Evolutionary conservation across 306 rosid genomes (phyloP).

Genomic region (Glycyrrhiza uralensis): DNA sequence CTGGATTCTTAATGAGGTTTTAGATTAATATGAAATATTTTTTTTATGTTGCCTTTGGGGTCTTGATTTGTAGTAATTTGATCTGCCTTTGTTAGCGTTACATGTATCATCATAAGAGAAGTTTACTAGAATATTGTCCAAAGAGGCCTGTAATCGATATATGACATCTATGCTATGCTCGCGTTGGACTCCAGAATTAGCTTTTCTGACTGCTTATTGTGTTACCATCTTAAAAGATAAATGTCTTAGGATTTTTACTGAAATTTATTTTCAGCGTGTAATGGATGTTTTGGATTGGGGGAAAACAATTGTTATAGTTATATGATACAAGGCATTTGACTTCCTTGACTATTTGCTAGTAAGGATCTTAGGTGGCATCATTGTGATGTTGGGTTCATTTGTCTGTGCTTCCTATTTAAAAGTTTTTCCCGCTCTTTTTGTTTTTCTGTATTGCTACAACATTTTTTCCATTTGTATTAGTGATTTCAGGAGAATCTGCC

Average conservation of each 20-base stretch:
- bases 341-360: neutral
- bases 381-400: neutral
- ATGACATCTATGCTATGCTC: neutral
- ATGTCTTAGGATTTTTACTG: neutral
- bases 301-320: neutral
- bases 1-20: neutral
- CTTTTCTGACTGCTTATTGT: neutral
- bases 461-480: neutral
- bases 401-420: neutral
- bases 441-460: neutral
- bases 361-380: neutral
- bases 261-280: neutral
- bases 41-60: neutral
- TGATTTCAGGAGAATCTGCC: neutral
- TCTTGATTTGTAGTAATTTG: conserved; percentile 17
- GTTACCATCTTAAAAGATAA: neutral
- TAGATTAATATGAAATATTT: neutral
- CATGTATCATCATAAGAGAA: neutral
- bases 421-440: neutral
- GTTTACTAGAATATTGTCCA: neutral
- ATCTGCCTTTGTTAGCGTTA: neutral
- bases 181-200: neutral
- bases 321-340: neutral
- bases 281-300: neutral
- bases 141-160: neutral